Evolutionary conservation across 2,329 filamentous ascomycete species (phyloP).

Genomic region (Aspergillus arachidicola): DNA sequence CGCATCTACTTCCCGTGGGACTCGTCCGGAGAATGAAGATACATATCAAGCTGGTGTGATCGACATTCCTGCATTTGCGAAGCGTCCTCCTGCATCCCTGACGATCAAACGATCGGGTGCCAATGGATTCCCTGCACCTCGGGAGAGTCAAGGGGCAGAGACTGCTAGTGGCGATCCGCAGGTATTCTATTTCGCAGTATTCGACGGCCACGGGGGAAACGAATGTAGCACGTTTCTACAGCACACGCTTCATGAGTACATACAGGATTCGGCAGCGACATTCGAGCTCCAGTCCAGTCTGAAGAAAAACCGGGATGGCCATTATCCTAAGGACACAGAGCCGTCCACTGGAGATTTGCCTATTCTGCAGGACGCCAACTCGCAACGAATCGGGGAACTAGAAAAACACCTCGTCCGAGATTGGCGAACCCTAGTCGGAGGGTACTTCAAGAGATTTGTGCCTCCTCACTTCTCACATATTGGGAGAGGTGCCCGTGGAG

Average conservation of each 20-base stretch:
- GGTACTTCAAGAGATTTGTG: constrained; percentile 90
- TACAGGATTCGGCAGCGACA: constrained; percentile 75
- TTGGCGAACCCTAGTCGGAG: constrained; percentile 84
- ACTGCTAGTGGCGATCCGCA: constrained; percentile 86
- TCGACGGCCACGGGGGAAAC: constrained; percentile 90
- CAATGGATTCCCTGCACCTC: constrained; percentile 27
- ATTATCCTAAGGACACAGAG: constrained; percentile 16
- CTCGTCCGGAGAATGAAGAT: constrained; percentile 89
- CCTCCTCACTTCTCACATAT: constrained; percentile 72
- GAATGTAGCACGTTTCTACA: constrained; percentile 87
- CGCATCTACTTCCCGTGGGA: constrained; percentile 74
- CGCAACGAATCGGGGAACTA: constrained; percentile 65
- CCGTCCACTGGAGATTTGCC: constrained; percentile 40
- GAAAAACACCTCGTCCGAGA: constrained; percentile 71
- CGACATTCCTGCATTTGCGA: constrained; percentile 89
- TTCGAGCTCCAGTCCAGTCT: constrained; percentile 81
- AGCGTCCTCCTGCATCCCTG: constrained; percentile 70
- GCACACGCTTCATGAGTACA: constrained; percentile 82
- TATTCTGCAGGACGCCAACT: constrained; percentile 57
- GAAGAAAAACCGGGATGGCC: constrained; percentile 40
- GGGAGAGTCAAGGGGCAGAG: constrained; percentile 67
- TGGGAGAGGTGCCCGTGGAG: constrained; percentile 31
- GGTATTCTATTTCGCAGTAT: constrained; percentile 96
- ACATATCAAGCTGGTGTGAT: constrained; percentile 92
- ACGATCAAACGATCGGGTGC: constrained; percentile 41